Evolutionary conservation across 352 stramenopile species (phyloP).

Genomic region (Aphanomyces cochlioides): DNA sequence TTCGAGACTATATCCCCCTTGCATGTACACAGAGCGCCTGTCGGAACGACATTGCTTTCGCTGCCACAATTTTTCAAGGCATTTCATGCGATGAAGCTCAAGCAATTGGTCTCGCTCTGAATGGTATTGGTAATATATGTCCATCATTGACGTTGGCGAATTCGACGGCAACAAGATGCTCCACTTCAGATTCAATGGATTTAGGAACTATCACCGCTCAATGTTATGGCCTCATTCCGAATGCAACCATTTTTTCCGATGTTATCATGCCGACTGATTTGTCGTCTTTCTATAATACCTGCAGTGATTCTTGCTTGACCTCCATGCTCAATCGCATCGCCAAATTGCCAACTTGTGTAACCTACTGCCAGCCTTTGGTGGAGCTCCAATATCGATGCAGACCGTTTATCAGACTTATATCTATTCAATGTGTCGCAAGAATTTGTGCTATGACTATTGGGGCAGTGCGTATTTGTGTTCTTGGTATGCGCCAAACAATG

Average conservation of each 20-base stretch:
- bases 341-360: background rate
- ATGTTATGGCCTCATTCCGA: background rate
- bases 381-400: background rate
- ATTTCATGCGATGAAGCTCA: background rate
- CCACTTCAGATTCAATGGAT: background rate
- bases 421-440: background rate
- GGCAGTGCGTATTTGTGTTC: background rate
- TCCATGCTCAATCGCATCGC: conserved; percentile 1
- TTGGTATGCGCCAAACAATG: background rate
- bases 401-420: background rate
- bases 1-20: background rate
- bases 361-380: background rate
- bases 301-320: background rate
- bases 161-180: background rate
- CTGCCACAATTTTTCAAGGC: background rate
- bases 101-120: background rate
- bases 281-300: background rate
- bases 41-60: background rate
- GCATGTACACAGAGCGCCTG: background rate
- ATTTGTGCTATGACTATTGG: background rate
- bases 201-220: background rate
- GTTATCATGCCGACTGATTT: background rate
- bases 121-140: background rate
- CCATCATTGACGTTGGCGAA: background rate
- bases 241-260: background rate